phyloP scores from a whole-genome alignment of 148 eudicot species.

The Polygonum maritimum region DNA sequence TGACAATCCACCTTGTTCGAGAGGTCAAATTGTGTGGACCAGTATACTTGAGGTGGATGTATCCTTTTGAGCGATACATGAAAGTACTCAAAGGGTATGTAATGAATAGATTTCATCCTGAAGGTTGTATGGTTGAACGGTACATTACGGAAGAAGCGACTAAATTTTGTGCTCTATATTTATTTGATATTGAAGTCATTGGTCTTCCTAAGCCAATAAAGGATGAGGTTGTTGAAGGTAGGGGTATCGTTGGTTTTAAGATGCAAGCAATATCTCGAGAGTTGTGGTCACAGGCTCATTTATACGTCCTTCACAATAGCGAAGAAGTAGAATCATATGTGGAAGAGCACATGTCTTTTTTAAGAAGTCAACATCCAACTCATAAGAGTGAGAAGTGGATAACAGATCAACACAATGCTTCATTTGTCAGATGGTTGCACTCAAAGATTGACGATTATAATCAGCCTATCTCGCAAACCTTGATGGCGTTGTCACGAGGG shows the following conservation, averaged over 20 bases:
- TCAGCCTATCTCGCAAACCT: too few species aligned
- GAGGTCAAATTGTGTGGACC: neutral
- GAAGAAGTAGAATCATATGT: neutral
- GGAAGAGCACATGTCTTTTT: neutral
- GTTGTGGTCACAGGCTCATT: neutral
- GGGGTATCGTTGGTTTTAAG: neutral
- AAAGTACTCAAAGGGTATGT: neutral
- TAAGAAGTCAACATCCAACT: neutral
- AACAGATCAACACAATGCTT: neutral
- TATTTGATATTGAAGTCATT: neutral
- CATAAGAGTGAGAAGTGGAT: neutral
- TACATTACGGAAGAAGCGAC: neutral
- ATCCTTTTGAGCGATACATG: neutral
- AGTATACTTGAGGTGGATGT: neutral
- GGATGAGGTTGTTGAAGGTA: neutral
- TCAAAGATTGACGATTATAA: too few species aligned
- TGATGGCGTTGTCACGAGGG: too few species aligned
- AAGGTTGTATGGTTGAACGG: neutral
- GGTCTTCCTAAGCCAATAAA: neutral
- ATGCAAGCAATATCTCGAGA: neutral
- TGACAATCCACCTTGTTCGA: slow-evolving; percentile 6
- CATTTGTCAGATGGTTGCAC: too few species aligned
- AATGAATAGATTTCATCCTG: neutral
- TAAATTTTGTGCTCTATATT: neutral
- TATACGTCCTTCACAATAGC: neutral